Percentiles rank a stretch among this genome's conserved stretches.
These are phyloP conservation scores for Tanacetum coccineum DNA, from an alignment of 129 eudicot genomes.

Conservation along the genomic window DNA sequence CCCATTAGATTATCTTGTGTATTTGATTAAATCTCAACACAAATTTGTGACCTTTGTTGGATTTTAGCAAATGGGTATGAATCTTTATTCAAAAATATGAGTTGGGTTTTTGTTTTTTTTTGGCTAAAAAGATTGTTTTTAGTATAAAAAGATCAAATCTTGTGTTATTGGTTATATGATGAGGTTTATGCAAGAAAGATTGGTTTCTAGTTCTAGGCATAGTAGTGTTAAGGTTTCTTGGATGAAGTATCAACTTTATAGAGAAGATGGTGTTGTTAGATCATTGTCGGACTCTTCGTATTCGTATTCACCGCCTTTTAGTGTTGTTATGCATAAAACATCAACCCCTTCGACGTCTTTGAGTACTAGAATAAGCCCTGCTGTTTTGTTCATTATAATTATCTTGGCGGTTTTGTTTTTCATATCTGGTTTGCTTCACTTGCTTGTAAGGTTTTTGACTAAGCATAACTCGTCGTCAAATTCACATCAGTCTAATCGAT, in stretches of 20 bases:
- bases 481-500: conserved; percentile 43
- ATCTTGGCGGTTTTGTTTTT: conserved; percentile 83
- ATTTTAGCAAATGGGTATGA: conserved; percentile 41
- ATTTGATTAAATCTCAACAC: conserved; percentile 18
- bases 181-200: conserved; percentile 37
- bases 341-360: conserved; percentile 50
- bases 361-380: conserved; percentile 70
- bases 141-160: conserved; percentile 18
- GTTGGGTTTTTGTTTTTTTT: conserved; percentile 31
- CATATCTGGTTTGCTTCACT: conserved; percentile 85
- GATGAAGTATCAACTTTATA: conserved; percentile 59
- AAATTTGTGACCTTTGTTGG: conserved; percentile 24
- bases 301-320: conserved; percentile 34
- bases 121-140: conserved; percentile 23
- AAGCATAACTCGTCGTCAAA: conserved; percentile 52
- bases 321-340: conserved; percentile 31
- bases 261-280: conserved; percentile 40
- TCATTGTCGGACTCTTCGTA: conserved; percentile 28
- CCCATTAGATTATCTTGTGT: conserved; percentile 21
- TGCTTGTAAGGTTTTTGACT: conserved; percentile 71
- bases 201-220: conserved; percentile 49
- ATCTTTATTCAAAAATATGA: conserved; percentile 32
- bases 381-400: conserved; percentile 70
- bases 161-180: conserved; percentile 26
- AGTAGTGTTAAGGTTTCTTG: conserved; percentile 62